A percentile compares a stretch with the other conserved stretches of the same genome.
Evolutionary conservation across 1,284 basidiomycete genomes (phyloP).

Genomic region (Ceratobasidium sp.): DNA sequence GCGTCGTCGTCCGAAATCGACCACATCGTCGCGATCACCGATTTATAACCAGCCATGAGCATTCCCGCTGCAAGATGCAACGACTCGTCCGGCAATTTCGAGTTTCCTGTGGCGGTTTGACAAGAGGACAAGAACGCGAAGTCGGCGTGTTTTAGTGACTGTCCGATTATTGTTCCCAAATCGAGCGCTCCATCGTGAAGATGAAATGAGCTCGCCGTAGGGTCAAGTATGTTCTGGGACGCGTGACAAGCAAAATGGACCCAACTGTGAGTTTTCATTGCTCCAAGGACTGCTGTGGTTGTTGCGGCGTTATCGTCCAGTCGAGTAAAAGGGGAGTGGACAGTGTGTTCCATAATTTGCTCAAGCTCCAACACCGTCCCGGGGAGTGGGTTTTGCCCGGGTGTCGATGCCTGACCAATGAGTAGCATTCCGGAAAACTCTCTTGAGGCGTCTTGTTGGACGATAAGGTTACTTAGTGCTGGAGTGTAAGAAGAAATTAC

Average conservation of each 20-base stretch:
- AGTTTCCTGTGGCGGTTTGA: conserved; percentile 32
- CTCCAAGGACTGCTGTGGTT: background rate
- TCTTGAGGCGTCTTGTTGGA: too few species aligned
- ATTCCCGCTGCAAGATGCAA: conserved; percentile 38
- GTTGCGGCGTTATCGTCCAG: background rate
- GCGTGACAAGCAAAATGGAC: conserved; percentile 24
- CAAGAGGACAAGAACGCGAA: conserved; percentile 32
- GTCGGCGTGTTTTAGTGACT: background rate
- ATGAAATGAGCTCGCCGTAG: conserved; percentile 1
- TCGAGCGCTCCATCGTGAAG: conserved; percentile 5
- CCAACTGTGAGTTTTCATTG: conserved; percentile 16
- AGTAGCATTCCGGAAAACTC: background rate
- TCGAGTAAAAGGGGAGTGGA: background rate
- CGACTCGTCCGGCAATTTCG: conserved; percentile 20
- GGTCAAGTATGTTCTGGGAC: background rate
- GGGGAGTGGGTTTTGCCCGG: background rate
- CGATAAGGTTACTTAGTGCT: background rate
- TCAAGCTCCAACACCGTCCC: background rate
- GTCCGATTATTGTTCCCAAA: background rate
- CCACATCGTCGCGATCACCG: conserved; percentile 36
- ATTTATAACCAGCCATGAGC: conserved; percentile 3
- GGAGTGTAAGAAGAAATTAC: conserved; percentile 18
- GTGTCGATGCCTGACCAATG: conserved; percentile 3
- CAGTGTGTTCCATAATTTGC: background rate
- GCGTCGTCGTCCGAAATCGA: conserved; percentile 5